A percentile compares a stretch with the other conserved stretches of the same genome.
These are phyloP conservation scores for Vigna nakashimae DNA, from an alignment of 306 rosid genomes.

Conservation along the genomic window DNA sequence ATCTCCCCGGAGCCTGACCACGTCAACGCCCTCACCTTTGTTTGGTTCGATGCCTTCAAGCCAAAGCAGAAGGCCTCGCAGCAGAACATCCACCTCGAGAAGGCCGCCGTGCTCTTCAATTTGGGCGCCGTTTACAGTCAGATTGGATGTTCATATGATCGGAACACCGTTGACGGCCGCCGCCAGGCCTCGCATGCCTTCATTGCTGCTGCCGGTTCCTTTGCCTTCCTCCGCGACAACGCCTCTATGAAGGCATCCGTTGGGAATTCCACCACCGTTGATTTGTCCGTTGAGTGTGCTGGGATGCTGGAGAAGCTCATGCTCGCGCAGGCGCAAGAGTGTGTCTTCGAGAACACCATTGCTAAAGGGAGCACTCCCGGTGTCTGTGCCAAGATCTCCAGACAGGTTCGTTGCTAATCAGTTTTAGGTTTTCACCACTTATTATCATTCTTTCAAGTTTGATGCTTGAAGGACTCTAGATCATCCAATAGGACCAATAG, in stretches of 20 bases:
- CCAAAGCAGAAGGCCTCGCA: constrained; percentile 83
- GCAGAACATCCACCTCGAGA: constrained; percentile 95
- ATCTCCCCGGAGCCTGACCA: constrained; percentile 88
- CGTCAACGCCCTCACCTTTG: constrained; percentile 75
- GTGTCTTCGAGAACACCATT: constrained; percentile 89
- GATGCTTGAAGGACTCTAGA: neutral
- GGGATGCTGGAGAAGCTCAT: constrained; percentile 95
- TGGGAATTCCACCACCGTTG: constrained; percentile 81
- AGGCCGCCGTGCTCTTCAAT: constrained; percentile 86
- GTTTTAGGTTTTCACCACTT: neutral
- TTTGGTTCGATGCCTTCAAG: constrained; percentile 94
- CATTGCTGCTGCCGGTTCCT: constrained; percentile 86
- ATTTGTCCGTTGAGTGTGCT: constrained; percentile 79
- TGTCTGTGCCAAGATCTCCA: constrained; percentile 95
- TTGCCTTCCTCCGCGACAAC: constrained; percentile 71
- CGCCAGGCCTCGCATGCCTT: constrained; percentile 85
- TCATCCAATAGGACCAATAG: neutral
- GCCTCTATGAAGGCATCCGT: constrained; percentile 85
- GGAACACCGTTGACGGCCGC: constrained; percentile 81
- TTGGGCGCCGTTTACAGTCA: constrained; percentile 91
- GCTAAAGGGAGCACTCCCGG: constrained; percentile 97
- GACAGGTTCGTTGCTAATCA: constrained; percentile 68
- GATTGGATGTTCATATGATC: constrained; percentile 85
- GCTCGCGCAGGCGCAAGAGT: constrained; percentile 99
- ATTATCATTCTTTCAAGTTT: neutral